These are phyloP conservation scores for Aegilops sharonensis DNA, from an alignment of 176 grass and related monocot species.

Conservation along the genomic window DNA sequence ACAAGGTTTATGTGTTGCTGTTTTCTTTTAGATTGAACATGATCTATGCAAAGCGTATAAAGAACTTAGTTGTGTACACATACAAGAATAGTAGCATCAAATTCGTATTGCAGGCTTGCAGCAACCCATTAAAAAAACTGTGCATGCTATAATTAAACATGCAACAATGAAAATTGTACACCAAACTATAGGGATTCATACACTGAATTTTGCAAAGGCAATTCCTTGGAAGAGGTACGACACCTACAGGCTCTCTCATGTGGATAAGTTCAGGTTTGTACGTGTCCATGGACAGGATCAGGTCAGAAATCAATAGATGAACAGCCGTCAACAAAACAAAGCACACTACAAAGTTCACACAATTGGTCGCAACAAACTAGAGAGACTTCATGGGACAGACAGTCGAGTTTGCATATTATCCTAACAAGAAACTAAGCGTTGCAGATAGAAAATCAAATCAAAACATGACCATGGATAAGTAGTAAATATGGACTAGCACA, in stretches of 20 bases:
- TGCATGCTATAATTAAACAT: background rate
- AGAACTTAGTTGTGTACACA: background rate
- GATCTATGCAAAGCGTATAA: background rate
- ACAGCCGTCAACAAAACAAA: constrained; percentile 22
- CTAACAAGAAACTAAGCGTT: background rate
- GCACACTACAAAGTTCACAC: background rate
- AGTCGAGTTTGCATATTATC: constrained; percentile 11
- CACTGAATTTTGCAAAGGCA: constrained; percentile 18
- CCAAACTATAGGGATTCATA: background rate
- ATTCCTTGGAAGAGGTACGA: constrained; percentile 7
- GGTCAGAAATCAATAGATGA: constrained; percentile 4
- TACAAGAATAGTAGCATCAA: background rate
- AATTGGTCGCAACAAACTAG: background rate
- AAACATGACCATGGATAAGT: constrained; percentile 10
- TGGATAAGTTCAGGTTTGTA: constrained; percentile 12
- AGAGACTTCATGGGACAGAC: background rate
- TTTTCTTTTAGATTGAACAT: constrained; percentile 19
- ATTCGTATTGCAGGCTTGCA: background rate
- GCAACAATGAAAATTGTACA: background rate
- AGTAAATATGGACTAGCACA: background rate
- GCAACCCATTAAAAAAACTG: background rate
- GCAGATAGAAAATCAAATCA: background rate
- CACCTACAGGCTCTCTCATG: background rate
- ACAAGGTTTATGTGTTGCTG: background rate
- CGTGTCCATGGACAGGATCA: constrained; percentile 9